phyloP scores from a whole-genome alignment of 163 green algal genomes.

The Chlamydomonas reinhardtii region DNA sequence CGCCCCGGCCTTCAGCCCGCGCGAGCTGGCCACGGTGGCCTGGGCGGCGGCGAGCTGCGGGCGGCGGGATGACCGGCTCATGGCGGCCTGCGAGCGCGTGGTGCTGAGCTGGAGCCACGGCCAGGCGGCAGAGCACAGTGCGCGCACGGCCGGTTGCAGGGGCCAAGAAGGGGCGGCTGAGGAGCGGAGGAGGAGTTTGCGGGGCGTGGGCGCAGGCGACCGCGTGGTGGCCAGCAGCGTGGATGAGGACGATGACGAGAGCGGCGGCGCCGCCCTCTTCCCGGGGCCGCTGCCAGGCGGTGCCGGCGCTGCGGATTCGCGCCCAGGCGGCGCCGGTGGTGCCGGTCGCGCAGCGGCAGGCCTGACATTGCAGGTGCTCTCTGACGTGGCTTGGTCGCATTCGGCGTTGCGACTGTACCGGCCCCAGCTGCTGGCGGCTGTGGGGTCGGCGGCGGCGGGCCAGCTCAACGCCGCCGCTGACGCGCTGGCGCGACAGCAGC shows the following conservation, averaged over 20 bases:
- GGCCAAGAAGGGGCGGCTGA: too few species aligned
- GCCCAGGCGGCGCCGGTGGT: neutral
- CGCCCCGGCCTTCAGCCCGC: conserved; percentile 1
- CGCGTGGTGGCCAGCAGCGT: too few species aligned
- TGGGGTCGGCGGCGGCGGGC: neutral
- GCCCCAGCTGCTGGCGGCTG: neutral
- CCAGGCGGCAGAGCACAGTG: too few species aligned
- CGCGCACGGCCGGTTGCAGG: too few species aligned
- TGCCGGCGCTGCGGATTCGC: too few species aligned
- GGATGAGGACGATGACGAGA: neutral
- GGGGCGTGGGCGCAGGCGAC: too few species aligned
- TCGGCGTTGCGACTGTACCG: conserved; percentile 31
- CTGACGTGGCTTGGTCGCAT: conserved; percentile 34
- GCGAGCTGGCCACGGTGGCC: conserved; percentile 19
- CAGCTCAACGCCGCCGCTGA: conserved; percentile 2
- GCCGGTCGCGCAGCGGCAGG: neutral
- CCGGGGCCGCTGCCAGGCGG: too few species aligned
- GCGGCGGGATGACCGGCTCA: neutral
- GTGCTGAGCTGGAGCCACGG: too few species aligned
- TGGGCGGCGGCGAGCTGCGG: conserved; percentile 12
- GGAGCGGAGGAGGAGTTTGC: too few species aligned
- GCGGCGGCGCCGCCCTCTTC: neutral
- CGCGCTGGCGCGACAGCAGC: neutral
- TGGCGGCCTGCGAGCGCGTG: conserved; percentile 4
- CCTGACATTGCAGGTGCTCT: conserved; percentile 3